Evolutionary conservation across 345 rosid species (phyloP), one percentile per base, ranked within the genome.

Genomic region (Populus nigra): DNA sequence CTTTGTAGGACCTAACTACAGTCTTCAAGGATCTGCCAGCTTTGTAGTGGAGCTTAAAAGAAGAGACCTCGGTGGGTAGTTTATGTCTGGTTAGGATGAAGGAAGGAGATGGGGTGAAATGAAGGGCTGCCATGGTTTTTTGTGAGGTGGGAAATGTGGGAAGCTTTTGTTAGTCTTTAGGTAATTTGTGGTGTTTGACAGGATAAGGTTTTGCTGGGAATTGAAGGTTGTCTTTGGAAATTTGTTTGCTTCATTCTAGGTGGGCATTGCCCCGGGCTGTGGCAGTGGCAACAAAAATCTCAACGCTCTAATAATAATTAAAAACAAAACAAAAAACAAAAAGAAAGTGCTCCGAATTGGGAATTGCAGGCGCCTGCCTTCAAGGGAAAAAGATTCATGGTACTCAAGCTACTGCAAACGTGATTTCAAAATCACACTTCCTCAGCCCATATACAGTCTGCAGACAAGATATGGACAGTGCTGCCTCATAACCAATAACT

Each of bases 91-190:
- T 69, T 78, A 84, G 89, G 82, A 83, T 71, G 76, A 85, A 73
- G 75, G 84, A 68, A 36, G 91, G 86, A 27, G 85, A 74, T 59
- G 86, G 91, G 80, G 84, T 77, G 81, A 92, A 87, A 75, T 79
- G 89, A 73, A 89, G 85, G 66, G 90, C 78, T 67, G 93, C 92
- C 94, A 92, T 94, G 66, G 82, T 69, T 69, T 67, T 71, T 45
- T 61, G 63, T n/a, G 65, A 70, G 11, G 38, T 33, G 71, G 69
- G 76, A 75, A 71, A 38, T 50, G 70, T 55, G 77, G 31, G 43
- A 68, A 50, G 75, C 61, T 55, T 45, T n/a, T 57, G 57, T 61
- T 50, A 35, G 76, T 5, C 41, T 17, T 38, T 3, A 35, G 38
- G 41, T 55, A 36, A 68, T 29, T 67, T 84, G 88, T 83, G 91